Evolutionary conservation across 306 rosid genomes (phyloP).

Genomic region (Cucurbita maxima): DNA sequence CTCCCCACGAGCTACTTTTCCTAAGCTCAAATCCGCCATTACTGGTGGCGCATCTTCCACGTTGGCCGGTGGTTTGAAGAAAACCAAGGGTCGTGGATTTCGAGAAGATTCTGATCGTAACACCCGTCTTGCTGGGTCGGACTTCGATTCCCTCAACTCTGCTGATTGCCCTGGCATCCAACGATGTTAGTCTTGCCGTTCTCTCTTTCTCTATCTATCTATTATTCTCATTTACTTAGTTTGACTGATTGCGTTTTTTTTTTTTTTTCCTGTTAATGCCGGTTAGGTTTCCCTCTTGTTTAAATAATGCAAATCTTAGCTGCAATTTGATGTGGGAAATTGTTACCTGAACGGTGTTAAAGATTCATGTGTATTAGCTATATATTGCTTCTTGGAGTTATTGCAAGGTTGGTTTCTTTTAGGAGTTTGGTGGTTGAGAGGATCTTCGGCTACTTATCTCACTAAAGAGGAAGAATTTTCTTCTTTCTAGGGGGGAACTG

Average conservation of each 20-base stretch:
- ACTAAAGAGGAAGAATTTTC: neutral
- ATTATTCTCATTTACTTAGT: neutral
- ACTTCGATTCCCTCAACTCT: slow-evolving; percentile 63
- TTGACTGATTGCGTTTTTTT: neutral
- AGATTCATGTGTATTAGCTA: neutral
- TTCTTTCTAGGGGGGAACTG: neutral
- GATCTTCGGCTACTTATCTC: neutral
- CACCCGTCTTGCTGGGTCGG: slow-evolving; percentile 54
- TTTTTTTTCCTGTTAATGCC: neutral
- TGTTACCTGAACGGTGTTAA: neutral
- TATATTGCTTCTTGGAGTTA: neutral
- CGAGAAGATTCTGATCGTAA: slow-evolving; percentile 75
- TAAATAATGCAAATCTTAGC: neutral
- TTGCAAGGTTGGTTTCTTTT: neutral
- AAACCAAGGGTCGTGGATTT: slow-evolving; percentile 91
- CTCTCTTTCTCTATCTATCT: neutral
- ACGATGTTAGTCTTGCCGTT: slow-evolving; percentile 37
- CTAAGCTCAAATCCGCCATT: slow-evolving; percentile 90
- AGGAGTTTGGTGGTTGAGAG: neutral
- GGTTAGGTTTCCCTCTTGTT: neutral
- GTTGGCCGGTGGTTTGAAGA: slow-evolving; percentile 40
- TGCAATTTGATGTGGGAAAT: neutral
- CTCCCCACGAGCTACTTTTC: slow-evolving; percentile 69
- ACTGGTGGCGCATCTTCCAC: slow-evolving; percentile 51
- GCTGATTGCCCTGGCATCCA: slow-evolving; percentile 84